Percentiles rank a stretch among this genome's conserved stretches.
Conservation (phyloP, 345 rosid species). For the Populus tremula region DNA sequence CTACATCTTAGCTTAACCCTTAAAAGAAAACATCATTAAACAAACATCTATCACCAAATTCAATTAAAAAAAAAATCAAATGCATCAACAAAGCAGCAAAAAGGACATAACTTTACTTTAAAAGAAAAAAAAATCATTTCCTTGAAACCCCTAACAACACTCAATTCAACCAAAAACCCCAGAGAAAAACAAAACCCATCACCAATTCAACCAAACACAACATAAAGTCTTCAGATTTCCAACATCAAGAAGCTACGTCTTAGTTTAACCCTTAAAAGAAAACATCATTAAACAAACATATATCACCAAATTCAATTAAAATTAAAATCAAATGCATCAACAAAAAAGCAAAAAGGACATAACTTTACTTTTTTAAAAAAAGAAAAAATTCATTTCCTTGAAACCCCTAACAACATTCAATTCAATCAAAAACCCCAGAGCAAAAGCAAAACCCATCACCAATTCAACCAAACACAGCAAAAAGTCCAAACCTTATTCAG, state of each 20-base stretch:
- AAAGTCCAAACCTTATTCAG: neutral
- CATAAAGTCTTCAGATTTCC: neutral
- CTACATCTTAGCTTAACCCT: neutral
- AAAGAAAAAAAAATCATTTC: neutral
- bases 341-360: neutral
- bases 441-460: neutral
- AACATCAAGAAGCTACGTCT: no score
- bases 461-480: neutral
- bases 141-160: neutral
- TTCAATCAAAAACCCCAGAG: no score
- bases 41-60: neutral
- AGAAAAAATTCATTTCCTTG: neutral
- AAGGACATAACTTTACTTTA: neutral
- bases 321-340: neutral
- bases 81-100: neutral
- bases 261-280: neutral
- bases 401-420: neutral
- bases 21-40: neutral
- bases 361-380: neutral
- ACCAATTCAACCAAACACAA: neutral
- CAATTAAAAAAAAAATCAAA: neutral
- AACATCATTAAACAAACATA: neutral
- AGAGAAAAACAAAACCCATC: neutral
- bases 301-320: neutral
- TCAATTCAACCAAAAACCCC: neutral